phyloP scores from a whole-genome alignment of 2,329 filamentous ascomycete genomes.

The Fusarium udum region DNA sequence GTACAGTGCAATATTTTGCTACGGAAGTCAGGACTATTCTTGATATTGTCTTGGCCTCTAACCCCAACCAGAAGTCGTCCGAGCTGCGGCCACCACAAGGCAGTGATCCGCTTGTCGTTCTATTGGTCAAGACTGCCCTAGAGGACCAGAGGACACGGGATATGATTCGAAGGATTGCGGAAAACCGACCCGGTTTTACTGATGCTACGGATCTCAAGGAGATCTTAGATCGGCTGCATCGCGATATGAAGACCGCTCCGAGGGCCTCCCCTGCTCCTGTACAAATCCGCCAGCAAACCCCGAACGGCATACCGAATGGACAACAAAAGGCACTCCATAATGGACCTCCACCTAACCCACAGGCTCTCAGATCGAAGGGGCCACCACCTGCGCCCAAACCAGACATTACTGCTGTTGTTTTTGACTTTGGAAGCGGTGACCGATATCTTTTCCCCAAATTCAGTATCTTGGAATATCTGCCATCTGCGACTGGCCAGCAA shows the following conservation, averaged over 20 bases:
- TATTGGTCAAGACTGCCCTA: conserved; percentile 65
- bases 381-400: conserved; percentile 63
- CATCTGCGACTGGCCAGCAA: conserved; percentile 60
- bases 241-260: conserved; percentile 52
- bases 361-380: conserved; percentile 69
- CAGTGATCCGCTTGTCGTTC: conserved; percentile 65
- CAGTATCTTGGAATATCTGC: conserved; percentile 76
- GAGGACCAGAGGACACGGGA: conserved; percentile 61
- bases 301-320: conserved; percentile 49
- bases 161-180: conserved; percentile 64
- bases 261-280: conserved; percentile 45
- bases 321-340: conserved; percentile 35
- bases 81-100: conserved; percentile 63
- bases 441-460: conserved; percentile 82
- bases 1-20: conserved; percentile 68
- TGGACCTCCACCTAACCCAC: conserved; percentile 51
- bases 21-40: conserved; percentile 66
- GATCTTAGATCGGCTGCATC: conserved; percentile 59
- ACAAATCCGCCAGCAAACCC: conserved; percentile 38
- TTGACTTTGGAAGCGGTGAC: conserved; percentile 79
- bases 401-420: conserved; percentile 72
- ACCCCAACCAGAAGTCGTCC: conserved; percentile 63
- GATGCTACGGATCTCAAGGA: conserved; percentile 65
- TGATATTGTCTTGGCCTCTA: conserved; percentile 67
- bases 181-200: conserved; percentile 59